phyloP scores from a whole-genome alignment of 176 grass and related monocot genomes.

The Oryza punctata region DNA sequence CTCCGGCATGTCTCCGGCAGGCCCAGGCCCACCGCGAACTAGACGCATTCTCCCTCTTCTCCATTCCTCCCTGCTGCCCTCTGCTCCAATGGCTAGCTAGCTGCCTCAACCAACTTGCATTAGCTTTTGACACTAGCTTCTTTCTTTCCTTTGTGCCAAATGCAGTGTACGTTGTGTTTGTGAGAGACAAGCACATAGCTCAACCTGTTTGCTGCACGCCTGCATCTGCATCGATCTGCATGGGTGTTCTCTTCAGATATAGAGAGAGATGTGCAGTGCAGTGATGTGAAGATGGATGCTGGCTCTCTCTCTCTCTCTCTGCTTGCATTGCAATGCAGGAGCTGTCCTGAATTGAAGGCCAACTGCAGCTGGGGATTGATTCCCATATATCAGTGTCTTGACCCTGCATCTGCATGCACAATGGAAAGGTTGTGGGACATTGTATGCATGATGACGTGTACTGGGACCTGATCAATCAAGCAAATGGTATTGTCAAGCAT shows the following conservation, averaged over 20 bases:
- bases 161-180: conserved; percentile 34
- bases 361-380: not conserved
- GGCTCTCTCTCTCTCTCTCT: not conserved
- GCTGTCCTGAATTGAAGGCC: conserved; percentile 31
- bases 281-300: not conserved
- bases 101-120: conserved; percentile 21
- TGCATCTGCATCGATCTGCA: not conserved
- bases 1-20: conserved; percentile 41
- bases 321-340: conserved; percentile 6
- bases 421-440: not conserved
- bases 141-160: conserved; percentile 27
- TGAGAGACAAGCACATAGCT: conserved; percentile 18
- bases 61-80: conserved; percentile 25
- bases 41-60: not conserved
- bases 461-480: not conserved
- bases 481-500: not conserved
- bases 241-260: not conserved
- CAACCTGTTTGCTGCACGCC: conserved; percentile 19
- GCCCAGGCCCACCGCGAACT: conserved; percentile 35
- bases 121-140: not conserved
- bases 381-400: conserved; percentile 5
- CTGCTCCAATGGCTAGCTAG: too few relatives aligned
- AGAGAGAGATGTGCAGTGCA: too few relatives aligned
- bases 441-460: not conserved
- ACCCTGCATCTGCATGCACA: not conserved